These are phyloP conservation scores for Saccharomycopsis babjevae DNA, from an alignment of 805 yeast genomes.

Conservation along the genomic window DNA sequence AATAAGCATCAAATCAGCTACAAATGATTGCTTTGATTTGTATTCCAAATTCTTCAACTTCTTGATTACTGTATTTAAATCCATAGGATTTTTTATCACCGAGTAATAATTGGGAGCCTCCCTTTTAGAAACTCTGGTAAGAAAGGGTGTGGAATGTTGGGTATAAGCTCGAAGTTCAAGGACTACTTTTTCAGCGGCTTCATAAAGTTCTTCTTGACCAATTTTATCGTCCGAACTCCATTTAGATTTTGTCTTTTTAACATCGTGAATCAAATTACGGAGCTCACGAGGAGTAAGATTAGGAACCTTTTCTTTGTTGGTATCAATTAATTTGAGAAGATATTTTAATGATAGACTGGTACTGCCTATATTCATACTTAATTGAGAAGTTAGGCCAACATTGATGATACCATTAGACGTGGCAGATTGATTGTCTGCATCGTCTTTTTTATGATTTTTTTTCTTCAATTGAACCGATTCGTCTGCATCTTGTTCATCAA, in stretches of 20 bases:
- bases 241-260: constrained; percentile 87
- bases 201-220: constrained; percentile 96
- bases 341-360: constrained; percentile 74
- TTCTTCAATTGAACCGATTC: not conserved
- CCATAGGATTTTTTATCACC: constrained; percentile 92
- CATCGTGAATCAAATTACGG: constrained; percentile 79
- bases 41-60: constrained; percentile 78
- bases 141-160: constrained; percentile 92
- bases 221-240: constrained; percentile 95
- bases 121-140: constrained; percentile 91
- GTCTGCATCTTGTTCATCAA: constrained; percentile 23
- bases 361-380: constrained; percentile 47
- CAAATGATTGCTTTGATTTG: constrained; percentile 76
- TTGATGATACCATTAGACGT: constrained; percentile 15
- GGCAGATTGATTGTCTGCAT: not conserved
- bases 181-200: constrained; percentile 94
- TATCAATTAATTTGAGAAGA: constrained; percentile 66
- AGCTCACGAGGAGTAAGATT: constrained; percentile 73
- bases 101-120: constrained; percentile 96
- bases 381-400: constrained; percentile 9
- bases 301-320: constrained; percentile 58
- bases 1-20: constrained; percentile 88
- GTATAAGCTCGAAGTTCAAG: constrained; percentile 83
- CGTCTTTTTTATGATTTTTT: not conserved
- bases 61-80: constrained; percentile 85